Conservation (phyloP, 2,329 filamentous ascomycete species). For the Penicillium psychrosexuale region DNA sequence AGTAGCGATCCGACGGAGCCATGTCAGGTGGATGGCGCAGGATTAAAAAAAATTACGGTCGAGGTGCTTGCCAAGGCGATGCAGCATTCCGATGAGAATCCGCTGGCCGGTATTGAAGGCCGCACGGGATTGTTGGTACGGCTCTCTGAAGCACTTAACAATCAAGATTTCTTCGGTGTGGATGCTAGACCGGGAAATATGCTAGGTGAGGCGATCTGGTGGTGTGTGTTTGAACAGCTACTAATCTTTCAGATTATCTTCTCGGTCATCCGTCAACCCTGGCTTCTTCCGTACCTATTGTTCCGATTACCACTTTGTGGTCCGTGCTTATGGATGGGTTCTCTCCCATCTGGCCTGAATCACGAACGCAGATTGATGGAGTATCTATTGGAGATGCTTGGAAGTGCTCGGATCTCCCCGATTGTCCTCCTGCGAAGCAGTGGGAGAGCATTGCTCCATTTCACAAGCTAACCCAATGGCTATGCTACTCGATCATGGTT, state of each 20-base stretch:
- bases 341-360: slow-evolving; percentile 80
- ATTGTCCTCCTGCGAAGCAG: slow-evolving; percentile 60
- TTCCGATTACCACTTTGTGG: slow-evolving; percentile 86
- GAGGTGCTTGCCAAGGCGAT: slow-evolving; percentile 75
- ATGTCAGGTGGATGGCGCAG: slow-evolving; percentile 83
- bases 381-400: slow-evolving; percentile 89
- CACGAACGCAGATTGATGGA: slow-evolving; percentile 82
- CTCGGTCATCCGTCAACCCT: slow-evolving; percentile 86
- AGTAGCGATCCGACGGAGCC: slow-evolving; percentile 78
- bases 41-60: slow-evolving; percentile 69
- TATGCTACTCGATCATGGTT: slow-evolving; percentile 89
- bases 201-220: slow-evolving; percentile 62
- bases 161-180: slow-evolving; percentile 77
- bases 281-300: slow-evolving; percentile 81
- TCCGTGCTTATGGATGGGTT: slow-evolving; percentile 84
- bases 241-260: slow-evolving; percentile 67
- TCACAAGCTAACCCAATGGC: slow-evolving; percentile 93
- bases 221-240: not conserved
- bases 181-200: slow-evolving; percentile 88
- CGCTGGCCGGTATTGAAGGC: slow-evolving; percentile 80
- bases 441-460: slow-evolving; percentile 86
- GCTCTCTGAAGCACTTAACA: slow-evolving; percentile 72
- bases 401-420: slow-evolving; percentile 80
- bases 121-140: slow-evolving; percentile 74
- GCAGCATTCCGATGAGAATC: slow-evolving; percentile 77